phyloP scores from a whole-genome alignment of 2,329 filamentous ascomycete species.

The Iodosphaeria phyllophila region DNA sequence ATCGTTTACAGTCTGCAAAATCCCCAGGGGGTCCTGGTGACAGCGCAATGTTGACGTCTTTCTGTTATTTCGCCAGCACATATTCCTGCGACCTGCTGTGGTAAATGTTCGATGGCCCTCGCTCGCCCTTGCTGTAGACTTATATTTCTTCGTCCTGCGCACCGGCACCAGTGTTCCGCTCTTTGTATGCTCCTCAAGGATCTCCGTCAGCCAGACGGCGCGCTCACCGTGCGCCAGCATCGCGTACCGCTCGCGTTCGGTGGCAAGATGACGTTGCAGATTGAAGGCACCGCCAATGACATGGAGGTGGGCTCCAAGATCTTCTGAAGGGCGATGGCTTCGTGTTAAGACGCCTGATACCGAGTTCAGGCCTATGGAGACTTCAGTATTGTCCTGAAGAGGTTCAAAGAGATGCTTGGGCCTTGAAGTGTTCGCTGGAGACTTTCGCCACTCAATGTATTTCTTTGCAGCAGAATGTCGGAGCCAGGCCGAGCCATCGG shows the following conservation, averaged over 20 bases:
- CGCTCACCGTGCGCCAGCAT: constrained; percentile 41
- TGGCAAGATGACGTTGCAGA: constrained; percentile 55
- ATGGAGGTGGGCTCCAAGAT: constrained; percentile 29
- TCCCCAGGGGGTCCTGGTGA: constrained; percentile 62
- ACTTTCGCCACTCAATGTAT: constrained; percentile 49
- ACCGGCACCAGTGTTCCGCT: constrained; percentile 43
- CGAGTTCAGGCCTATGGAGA: too few species aligned
- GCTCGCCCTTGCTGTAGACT: constrained; percentile 9
- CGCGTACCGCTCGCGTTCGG: constrained; percentile 54
- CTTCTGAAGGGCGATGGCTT: constrained; percentile 8
- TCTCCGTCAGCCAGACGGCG: constrained; percentile 49
- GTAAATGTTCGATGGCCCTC: neutral
- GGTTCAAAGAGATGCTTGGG: constrained; percentile 18
- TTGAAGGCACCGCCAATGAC: constrained; percentile 71
- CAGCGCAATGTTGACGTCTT: constrained; percentile 8
- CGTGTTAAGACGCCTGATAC: too few species aligned
- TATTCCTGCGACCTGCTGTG: constrained; percentile 2
- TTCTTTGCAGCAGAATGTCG: constrained; percentile 72
- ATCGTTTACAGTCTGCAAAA: constrained; percentile 50
- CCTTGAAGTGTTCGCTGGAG: constrained; percentile 4
- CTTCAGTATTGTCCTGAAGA: too few species aligned
- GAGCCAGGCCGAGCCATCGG: constrained; percentile 61
- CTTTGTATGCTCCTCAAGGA: constrained; percentile 45
- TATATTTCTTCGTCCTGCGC: constrained; percentile 15
- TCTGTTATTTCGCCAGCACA: constrained; percentile 4